Evolutionary conservation across 2,329 filamentous ascomycete species (phyloP).

Genomic region (Cladosporium oxysporum): DNA sequence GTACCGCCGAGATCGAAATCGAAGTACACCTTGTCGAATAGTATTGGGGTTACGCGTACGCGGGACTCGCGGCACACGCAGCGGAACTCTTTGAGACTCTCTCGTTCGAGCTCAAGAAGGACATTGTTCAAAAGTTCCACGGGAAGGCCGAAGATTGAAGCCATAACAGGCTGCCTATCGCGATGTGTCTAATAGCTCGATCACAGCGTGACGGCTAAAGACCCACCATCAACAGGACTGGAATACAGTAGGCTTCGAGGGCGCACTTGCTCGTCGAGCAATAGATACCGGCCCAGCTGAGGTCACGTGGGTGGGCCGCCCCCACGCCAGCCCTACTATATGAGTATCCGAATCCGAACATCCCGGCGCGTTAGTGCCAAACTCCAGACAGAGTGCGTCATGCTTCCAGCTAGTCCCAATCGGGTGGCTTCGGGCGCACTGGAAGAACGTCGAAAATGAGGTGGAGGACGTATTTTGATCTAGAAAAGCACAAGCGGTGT

Average conservation of each 20-base stretch:
- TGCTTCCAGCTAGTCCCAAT: not conserved
- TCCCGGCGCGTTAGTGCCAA: no score
- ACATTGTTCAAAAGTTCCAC: slow-evolving; percentile 7
- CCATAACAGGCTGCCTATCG: slow-evolving; percentile 10
- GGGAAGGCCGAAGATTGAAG: slow-evolving; percentile 10
- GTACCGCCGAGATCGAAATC: slow-evolving; percentile 6
- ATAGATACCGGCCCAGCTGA: not conserved
- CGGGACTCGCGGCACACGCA: not conserved
- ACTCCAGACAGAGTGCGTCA: not conserved
- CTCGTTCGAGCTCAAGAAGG: slow-evolving; percentile 6
- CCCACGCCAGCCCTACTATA: not conserved
- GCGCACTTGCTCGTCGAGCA: no score
- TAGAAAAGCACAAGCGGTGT: not conserved
- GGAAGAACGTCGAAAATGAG: not conserved
- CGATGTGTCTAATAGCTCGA: slow-evolving; percentile 8
- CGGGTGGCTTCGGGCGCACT: not conserved
- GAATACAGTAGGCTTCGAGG: no score
- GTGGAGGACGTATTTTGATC: not conserved
- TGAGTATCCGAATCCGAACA: no score
- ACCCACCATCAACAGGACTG: no score
- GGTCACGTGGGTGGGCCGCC: not conserved
- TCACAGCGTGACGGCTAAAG: not conserved
- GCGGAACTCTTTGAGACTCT: slow-evolving; percentile 11
- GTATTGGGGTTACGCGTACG: not conserved
- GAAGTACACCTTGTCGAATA: slow-evolving; percentile 9